Base-by-base conservation (phyloP, 768 basidiomycete species). In the Phanerochaete carnosa region DNA sequence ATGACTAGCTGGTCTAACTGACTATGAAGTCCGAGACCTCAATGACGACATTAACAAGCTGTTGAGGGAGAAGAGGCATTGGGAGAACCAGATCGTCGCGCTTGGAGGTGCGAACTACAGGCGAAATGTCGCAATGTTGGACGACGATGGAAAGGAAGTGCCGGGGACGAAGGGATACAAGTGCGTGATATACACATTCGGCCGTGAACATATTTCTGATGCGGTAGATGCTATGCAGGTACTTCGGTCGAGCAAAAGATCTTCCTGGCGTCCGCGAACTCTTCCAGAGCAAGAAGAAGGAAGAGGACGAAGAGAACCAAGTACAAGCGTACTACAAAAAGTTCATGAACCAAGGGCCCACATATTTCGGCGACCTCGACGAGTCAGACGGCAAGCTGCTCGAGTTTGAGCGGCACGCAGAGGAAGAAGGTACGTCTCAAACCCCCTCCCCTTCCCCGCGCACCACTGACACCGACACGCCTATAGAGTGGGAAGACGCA, bases 21-120 rank as follows among this genome's bases (percentile, higher is more conserved):
- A 98, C 77, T 98, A 98, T 70, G 95, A 98, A 77, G 87, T 95
- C 50, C 87, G 96, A 29, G 96, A 98, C 72, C 69, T 98, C 45
- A 99, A 99, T 71, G 95, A 98, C 72, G 95, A 98, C 69, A 99
- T 99, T 65, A 99, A 98, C 80, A 92, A 89, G 70, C 77, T 97
- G 15, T 77, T 99, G 81, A 83, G 96, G 33, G 96, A 99, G 76
- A 98, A 98, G 73, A 76, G 90, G 45, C 95, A 98, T 74, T 98
- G 94, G 93, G 96, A 98, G 77, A 95, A 95, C 66, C 95, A 97
- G 72, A 97, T 98, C 54, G 89, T 98, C n/a, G 88, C 88, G 6
- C 78, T 98, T 1, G 95, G 95, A 49, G 96, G 96, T 63, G 96
- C 95, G 23, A 99, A 98, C 71, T 98, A 98, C 72, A 81, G 93